A percentile compares a stretch with the other conserved stretches of the same genome.
Evolutionary conservation across 257 asterid species (phyloP).

Genomic region (Solanum microdontum): DNA sequence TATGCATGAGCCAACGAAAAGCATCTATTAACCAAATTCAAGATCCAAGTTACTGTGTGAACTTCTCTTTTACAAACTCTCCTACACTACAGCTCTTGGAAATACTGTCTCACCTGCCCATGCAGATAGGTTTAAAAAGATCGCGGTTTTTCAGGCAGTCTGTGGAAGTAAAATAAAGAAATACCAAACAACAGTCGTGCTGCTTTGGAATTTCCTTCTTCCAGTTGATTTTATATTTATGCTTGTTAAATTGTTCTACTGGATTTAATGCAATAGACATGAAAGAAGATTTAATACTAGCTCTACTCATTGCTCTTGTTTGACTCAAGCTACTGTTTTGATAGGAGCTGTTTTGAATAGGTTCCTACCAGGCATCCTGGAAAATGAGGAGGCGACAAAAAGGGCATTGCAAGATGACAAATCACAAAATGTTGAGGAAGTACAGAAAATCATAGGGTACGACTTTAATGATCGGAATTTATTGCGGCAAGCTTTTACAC

Average conservation of each 20-base stretch:
- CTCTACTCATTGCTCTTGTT: not conserved
- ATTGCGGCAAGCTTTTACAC: conserved; percentile 61
- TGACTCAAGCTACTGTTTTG: conserved; percentile 2
- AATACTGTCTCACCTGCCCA: not conserved
- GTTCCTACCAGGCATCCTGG: conserved; percentile 24
- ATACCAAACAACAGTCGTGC: not conserved
- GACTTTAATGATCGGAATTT: conserved; percentile 41
- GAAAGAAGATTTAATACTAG: not conserved
- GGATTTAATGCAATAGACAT: not conserved
- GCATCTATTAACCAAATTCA: not conserved
- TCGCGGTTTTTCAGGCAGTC: not conserved
- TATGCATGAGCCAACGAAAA: not conserved
- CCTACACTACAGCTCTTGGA: not conserved
- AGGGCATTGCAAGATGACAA: conserved; percentile 16
- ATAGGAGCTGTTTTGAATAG: conserved; percentile 40
- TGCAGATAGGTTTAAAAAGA: not conserved
- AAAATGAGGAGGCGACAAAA: conserved; percentile 5
- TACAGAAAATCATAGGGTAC: conserved; percentile 61
- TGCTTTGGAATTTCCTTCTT: not conserved
- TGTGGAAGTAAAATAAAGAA: not conserved
- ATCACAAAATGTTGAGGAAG: conserved; percentile 28
- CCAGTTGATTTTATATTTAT: not conserved
- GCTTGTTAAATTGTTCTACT: not conserved
- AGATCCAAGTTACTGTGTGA: not conserved
- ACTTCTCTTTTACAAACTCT: not conserved